Conservation (phyloP, 2,329 filamentous ascomycete species). For the Podosphaera xanthii region DNA sequence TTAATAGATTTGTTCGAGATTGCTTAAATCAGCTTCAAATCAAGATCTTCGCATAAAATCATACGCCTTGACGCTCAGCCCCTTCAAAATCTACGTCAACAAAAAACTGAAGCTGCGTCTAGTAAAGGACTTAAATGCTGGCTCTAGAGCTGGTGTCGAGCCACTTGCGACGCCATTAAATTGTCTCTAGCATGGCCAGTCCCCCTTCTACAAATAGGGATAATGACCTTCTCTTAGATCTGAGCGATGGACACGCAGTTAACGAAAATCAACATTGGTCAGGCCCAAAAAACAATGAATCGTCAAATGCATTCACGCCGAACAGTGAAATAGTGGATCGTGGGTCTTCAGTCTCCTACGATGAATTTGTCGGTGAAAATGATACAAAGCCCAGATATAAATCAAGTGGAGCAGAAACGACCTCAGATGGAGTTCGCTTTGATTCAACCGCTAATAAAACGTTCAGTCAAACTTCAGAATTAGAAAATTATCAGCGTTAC, state of each 20-base stretch:
- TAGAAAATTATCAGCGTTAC: conserved; percentile 80
- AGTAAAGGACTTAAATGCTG: conserved; percentile 5
- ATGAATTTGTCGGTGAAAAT: conserved; percentile 60
- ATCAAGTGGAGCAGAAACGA: conserved; percentile 15
- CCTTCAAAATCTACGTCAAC: background rate
- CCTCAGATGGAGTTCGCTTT: conserved; percentile 12
- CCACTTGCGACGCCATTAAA: conserved; percentile 11
- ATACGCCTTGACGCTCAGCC: background rate
- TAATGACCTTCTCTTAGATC: conserved; percentile 47
- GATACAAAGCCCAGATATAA: conserved; percentile 24
- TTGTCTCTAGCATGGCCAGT: conserved; percentile 33
- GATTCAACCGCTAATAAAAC: conserved; percentile 6
- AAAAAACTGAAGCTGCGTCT: background rate
- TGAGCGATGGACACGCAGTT: conserved; percentile 44
- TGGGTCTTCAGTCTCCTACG: conserved; percentile 78
- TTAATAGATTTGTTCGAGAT: background rate
- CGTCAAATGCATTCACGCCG: conserved; percentile 33
- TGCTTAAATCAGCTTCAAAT: background rate
- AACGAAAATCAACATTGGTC: conserved; percentile 61
- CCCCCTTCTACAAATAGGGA: conserved; percentile 22
- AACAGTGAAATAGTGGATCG: conserved; percentile 36
- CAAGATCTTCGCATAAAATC: background rate
- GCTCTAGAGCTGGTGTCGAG: conserved; percentile 5
- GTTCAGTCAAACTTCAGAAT: conserved; percentile 50
- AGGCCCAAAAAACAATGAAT: conserved; percentile 58